Base-by-base conservation (phyloP, 108 stramenopile genomes). In the Skeletonema potamos region DNA sequence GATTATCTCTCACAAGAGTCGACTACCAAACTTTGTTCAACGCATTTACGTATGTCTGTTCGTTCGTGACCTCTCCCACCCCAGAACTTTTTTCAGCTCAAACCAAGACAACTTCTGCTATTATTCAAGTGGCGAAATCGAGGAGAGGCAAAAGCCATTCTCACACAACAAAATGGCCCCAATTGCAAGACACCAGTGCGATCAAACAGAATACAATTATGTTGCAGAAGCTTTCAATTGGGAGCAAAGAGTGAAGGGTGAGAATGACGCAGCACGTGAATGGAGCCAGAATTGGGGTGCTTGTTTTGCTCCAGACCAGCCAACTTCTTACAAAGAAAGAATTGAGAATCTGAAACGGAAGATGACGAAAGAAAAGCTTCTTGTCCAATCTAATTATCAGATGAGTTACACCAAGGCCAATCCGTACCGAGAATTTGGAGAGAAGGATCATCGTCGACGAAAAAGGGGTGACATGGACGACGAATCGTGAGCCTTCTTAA, bases 171-270 rank as follows among this genome's bases (percentile, higher is more conserved):
- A 46, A 4, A 46, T 46, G 44, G 17, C 44, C 0, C 44, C 44
- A 17, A 46, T 46, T 5, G 51, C n/a, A 15, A 58, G 76, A 61
- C 76, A 77, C 34, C 76, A 77, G 43, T 70, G 76, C 58, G 76
- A 70, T 12, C 64, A 70, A 60, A 54, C 32, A 17, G 76, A 77
- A 61, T 44, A 66, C 12, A 77, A 77, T 54, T 77, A 64, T 48
- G 76, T 77, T 8, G 76, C 69, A 9, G 76, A 77, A 27, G 70
- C 70, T 18, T 71, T 71, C 64, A 77, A 77, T 46, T 77, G 76
- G 76, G 76, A 77, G 36, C 76, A 77, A 54, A 69, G 76, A 7
- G 59, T 71, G 37, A 77, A 71, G 46, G 70, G 76, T 11, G 76
- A 77, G 54, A 51, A 59, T 13, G 58, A 60, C 41, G 64, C 70